Percentiles rank a stretch among this genome's conserved stretches.
These are phyloP conservation scores for Boletus sensibilis DNA, from an alignment of 768 basidiomycete genomes.

Conservation along the genomic window DNA sequence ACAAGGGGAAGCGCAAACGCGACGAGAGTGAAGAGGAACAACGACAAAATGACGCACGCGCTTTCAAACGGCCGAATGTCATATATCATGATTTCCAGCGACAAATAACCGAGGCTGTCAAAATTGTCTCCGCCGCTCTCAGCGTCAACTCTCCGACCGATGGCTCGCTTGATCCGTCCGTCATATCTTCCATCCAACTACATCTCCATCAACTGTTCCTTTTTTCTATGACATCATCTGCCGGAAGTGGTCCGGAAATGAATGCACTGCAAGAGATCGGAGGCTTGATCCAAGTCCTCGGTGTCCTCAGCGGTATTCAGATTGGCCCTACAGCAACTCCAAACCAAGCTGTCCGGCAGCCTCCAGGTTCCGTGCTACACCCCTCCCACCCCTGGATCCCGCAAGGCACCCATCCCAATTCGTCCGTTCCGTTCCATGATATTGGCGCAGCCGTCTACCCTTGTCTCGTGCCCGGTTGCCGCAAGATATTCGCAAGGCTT, in stretches of 20 bases:
- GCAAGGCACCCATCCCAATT: slow-evolving; percentile 18
- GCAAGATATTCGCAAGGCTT: slow-evolving; percentile 67
- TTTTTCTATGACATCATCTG: slow-evolving; percentile 71
- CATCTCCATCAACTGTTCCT: slow-evolving; percentile 76
- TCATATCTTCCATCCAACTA: slow-evolving; percentile 69
- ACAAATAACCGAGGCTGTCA: slow-evolving; percentile 62
- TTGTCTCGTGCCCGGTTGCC: slow-evolving; percentile 63
- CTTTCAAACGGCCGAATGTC: slow-evolving; percentile 47
- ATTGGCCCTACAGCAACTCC: slow-evolving; percentile 46
- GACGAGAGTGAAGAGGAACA: slow-evolving; percentile 44
- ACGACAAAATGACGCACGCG: slow-evolving; percentile 27
- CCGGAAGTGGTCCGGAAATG: slow-evolving; percentile 50
- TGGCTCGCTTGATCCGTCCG: slow-evolving; percentile 49
- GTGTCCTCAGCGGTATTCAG: slow-evolving; percentile 74
- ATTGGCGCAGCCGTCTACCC: slow-evolving; percentile 80
- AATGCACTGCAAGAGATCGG: slow-evolving; percentile 70
- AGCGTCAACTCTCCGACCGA: slow-evolving; percentile 34
- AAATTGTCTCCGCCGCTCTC: slow-evolving; percentile 52
- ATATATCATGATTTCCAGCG: slow-evolving; percentile 48
- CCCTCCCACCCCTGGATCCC: slow-evolving; percentile 33
- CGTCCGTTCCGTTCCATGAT: slow-evolving; percentile 39
- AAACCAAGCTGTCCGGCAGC: slow-evolving; percentile 24
- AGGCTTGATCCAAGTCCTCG: slow-evolving; percentile 80
- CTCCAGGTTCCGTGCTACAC: slow-evolving; percentile 34
- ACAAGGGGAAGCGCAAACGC: slow-evolving; percentile 76